Base-by-base conservation (phyloP, 306 rosid genomes). In the Cicer arietinum region DNA sequence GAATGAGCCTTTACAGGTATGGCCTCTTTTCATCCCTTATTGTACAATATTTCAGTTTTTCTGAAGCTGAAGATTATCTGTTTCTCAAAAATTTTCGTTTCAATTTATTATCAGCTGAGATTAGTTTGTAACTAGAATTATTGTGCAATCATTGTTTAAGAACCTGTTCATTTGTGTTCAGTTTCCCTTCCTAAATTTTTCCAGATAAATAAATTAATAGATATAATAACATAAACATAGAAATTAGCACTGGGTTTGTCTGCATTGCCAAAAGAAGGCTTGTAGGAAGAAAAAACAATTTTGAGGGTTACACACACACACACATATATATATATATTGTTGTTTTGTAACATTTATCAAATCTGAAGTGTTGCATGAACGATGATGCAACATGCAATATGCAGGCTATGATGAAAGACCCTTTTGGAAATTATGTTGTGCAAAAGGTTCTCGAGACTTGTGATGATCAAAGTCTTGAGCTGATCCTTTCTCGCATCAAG, bases 331-430 rank as follows among this genome's bases (percentile, higher is more conserved):
- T 22, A 22, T 18, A 18, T 18, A 18, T 18, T 30, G 48, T 10
- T 42, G 75, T 45, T 71, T 61, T 48, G 13, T 61, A 58, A 58
- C 71, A 67, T 67, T 57, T 16, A 58, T 51, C 30, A 22, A 73
- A 47, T 63, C 42, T 13, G 18, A 48, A 53, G 12, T 45, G 6
- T 63, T 41, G 43, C 41, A 30, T 82, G 82, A 66, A 45, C 73
- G 54, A 83, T 72, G 43, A 57, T 67, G 43, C 40, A 50, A 74
- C 56, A 57, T 80, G 58, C 8, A 72, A 80, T 68, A 73, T 75
- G 85, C 88, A 94, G 99, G 93, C 90, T 44, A 94, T 94, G 98
- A 94, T 94, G 99, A 94, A 94, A 76, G 98, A 94, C 84, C 99
- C 95, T 9, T 94, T 90, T 75, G 99, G 96, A 71, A 94, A 94